phyloP scores from a whole-genome alignment of 148 eudicot species.

The Chenopodium berlandieri region DNA sequence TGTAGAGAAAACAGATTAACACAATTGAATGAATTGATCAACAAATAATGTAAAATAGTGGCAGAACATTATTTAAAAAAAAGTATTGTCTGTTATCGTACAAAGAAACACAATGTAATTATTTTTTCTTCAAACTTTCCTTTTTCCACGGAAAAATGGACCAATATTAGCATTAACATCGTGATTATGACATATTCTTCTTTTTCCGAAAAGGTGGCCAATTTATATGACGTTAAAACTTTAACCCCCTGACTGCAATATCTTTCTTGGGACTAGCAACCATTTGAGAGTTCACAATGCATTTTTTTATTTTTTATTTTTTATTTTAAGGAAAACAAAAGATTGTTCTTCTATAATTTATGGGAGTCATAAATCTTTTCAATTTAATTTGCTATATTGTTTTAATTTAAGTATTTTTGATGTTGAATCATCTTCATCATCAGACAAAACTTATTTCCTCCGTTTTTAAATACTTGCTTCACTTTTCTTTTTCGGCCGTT shows the following conservation, averaged over 20 bases:
- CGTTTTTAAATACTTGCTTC: too few relatives aligned
- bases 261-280: constrained; percentile 31
- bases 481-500: too few relatives aligned
- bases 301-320: background rate
- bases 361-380: too few relatives aligned
- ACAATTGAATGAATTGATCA: background rate
- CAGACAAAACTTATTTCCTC: too few relatives aligned
- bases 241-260: constrained; percentile 14
- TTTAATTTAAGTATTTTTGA: too few relatives aligned
- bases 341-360: too few relatives aligned
- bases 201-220: constrained; percentile 21
- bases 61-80: background rate
- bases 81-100: constrained; percentile 1
- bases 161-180: constrained; percentile 17
- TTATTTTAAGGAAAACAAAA: too few relatives aligned
- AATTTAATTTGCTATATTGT: too few relatives aligned
- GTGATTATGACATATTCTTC: constrained; percentile 26
- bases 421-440: too few relatives aligned
- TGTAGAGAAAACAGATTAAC: background rate
- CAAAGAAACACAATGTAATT: constrained; percentile 15
- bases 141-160: background rate
- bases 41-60: background rate
- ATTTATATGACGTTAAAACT: constrained; percentile 20
- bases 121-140: background rate
- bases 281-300: background rate